Base-by-base conservation (phyloP, 768 basidiomycete species). In the Termitomyces sp. region DNA sequence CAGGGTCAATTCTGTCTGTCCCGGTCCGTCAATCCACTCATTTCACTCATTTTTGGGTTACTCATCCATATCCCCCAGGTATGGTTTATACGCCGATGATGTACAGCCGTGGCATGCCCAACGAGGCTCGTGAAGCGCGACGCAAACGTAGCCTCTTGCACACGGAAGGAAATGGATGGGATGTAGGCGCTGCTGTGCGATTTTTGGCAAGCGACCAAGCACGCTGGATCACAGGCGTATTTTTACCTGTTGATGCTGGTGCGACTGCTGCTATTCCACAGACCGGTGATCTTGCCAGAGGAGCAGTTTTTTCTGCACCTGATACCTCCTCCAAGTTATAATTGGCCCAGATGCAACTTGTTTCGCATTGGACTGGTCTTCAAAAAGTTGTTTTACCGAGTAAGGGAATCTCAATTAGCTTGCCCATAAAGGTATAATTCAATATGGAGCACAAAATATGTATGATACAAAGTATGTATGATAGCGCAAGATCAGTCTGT, bases 121-220 rank as follows among this genome's bases (percentile, higher is more conserved):
- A 67, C 2, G 72, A 72, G 15, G 64, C 74, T 51, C 71, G 77
- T 12, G 72, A 77, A 29, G 70, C 67, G 4, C 69, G 75, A 9
- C 64, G 70, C 12, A 67, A 72, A 28, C 64, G 72, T 13, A 76
- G 72, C 49, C 67, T 78, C 6, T 60, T 78, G 3, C 65, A 73
- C 39, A 76, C 74, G 4, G 77, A 78, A 60, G 77, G 76, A 16
- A 76, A 76, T 60, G 77, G 71, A 4, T 78, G 77, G 77, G 75
- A 78, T 55, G 64, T 68, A 12, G 77, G 74, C 15, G 68, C 72
- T 42, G 75, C 75, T 20, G 70, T 70, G 16, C 62, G 75, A 22
- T 78, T 76, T 60, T 56, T 78, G 48, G 76, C 72, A 0, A 74
- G 75, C 31, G 74, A 77, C 44, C 70, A 77, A 51, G 74, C 77